These are phyloP conservation scores for Nematodospora valgi DNA, from an alignment of 805 yeast species.

Conservation along the genomic window DNA sequence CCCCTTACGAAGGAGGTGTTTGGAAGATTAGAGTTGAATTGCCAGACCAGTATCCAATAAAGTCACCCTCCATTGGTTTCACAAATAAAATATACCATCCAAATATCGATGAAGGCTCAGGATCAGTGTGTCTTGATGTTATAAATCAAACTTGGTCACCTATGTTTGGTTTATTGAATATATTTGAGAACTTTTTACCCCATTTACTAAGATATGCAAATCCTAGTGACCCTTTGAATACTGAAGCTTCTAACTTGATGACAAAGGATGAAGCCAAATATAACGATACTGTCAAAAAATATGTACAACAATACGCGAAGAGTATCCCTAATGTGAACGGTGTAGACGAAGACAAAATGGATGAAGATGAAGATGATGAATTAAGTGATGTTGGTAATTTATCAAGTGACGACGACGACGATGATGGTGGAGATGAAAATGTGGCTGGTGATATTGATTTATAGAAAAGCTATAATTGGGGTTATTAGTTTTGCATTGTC, in stretches of 20 bases:
- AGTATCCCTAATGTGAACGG: constrained; percentile 41
- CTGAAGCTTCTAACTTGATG: constrained; percentile 82
- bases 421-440: constrained; percentile 30
- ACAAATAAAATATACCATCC: constrained; percentile 92
- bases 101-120: constrained; percentile 85
- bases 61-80: constrained; percentile 94
- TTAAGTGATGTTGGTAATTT: constrained; percentile 50
- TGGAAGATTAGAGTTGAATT: constrained; percentile 92
- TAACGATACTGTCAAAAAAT: constrained; percentile 64
- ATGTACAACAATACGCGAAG: constrained; percentile 64
- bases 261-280: constrained; percentile 65
- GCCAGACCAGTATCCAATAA: constrained; percentile 94
- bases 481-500: too few relatives aligned
- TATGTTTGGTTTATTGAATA: constrained; percentile 87
- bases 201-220: constrained; percentile 90
- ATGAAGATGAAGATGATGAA: constrained; percentile 35
- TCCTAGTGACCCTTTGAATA: constrained; percentile 89
- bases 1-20: constrained; percentile 85
- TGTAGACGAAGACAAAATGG: constrained; percentile 27
- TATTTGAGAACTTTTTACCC: constrained; percentile 90
- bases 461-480: too few relatives aligned
- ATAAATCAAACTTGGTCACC: constrained; percentile 99
- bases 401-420: constrained; percentile 46
- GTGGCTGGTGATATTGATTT: constrained; percentile 34
- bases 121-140: constrained; percentile 93